These are phyloP conservation scores for Ceratonia siliqua DNA, from an alignment of 306 rosid species.

Conservation along the genomic window DNA sequence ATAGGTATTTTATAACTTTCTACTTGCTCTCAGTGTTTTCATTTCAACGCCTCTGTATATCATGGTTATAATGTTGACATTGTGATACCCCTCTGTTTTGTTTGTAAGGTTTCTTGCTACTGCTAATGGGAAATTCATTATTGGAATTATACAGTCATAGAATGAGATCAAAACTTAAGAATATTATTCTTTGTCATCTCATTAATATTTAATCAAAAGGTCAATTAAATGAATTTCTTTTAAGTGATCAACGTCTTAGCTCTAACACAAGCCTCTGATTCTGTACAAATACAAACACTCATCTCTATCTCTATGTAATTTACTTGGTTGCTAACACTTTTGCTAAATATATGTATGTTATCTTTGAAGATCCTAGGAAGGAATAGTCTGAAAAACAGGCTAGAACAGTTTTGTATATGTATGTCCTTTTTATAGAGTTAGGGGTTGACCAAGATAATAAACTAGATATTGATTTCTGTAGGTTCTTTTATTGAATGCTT, in stretches of 20 bases:
- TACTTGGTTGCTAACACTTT: background rate
- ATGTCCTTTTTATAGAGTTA: background rate
- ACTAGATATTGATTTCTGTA: background rate
- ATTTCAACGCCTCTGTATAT: background rate
- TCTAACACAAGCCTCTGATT: slow-evolving; percentile 13
- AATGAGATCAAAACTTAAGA: background rate
- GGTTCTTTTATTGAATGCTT: background rate
- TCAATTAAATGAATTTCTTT: background rate
- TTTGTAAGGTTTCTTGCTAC: slow-evolving; percentile 16
- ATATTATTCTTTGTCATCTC: background rate
- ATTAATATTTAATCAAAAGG: background rate
- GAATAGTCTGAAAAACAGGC: background rate
- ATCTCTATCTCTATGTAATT: background rate
- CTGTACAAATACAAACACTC: background rate
- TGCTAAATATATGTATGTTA: background rate
- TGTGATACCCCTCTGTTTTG: background rate
- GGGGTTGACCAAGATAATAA: background rate
- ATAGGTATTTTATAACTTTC: slow-evolving; percentile 64
- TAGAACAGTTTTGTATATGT: background rate
- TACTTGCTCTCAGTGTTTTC: slow-evolving; percentile 6
- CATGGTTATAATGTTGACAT: background rate
- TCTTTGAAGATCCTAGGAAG: background rate
- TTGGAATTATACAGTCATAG: background rate
- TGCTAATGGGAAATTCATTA: slow-evolving; percentile 7
- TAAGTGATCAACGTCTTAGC: background rate